Evolutionary conservation across 768 basidiomycete genomes (phyloP).

Genomic region (Phanerochaete sordida): DNA sequence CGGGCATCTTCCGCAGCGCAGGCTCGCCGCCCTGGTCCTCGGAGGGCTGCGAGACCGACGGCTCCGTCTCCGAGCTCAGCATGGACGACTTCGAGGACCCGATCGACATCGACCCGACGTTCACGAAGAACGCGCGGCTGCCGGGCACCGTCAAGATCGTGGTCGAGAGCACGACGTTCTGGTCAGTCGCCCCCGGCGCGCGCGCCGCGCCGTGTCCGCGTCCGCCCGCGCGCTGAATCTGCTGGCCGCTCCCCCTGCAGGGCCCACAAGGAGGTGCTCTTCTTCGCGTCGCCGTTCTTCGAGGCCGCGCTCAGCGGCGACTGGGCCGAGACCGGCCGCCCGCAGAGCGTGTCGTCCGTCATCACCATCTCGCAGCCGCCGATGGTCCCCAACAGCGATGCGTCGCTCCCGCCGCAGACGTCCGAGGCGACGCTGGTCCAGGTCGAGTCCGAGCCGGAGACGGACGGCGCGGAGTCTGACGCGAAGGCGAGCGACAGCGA

Average conservation of each 20-base stretch:
- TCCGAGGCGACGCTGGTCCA: slow-evolving; percentile 43
- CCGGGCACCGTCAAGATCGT: slow-evolving; percentile 90
- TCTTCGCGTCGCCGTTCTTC: slow-evolving; percentile 94
- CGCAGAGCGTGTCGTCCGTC: slow-evolving; percentile 74
- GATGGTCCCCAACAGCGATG: slow-evolving; percentile 46
- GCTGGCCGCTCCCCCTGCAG: slow-evolving; percentile 31
- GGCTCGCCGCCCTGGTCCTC: slow-evolving; percentile 79
- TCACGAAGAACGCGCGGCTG: slow-evolving; percentile 60
- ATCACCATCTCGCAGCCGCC: slow-evolving; percentile 83
- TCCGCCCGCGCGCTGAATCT: neutral
- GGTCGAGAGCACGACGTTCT: slow-evolving; percentile 87
- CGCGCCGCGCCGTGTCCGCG: neutral
- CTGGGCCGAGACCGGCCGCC: slow-evolving; percentile 83
- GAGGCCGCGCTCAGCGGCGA: slow-evolving; percentile 86
- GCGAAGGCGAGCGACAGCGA: slow-evolving; percentile 29
- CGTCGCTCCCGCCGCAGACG: slow-evolving; percentile 35
- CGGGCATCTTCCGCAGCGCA: slow-evolving; percentile 79
- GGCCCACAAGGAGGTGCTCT: slow-evolving; percentile 89
- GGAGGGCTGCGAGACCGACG: slow-evolving; percentile 69
- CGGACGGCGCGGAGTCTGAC: slow-evolving; percentile 41
- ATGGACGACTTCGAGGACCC: slow-evolving; percentile 61
- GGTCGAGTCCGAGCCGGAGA: slow-evolving; percentile 42
- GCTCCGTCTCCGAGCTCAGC: slow-evolving; percentile 65
- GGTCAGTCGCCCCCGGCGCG: slow-evolving; percentile 46
- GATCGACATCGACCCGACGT: slow-evolving; percentile 80